Base-by-base conservation (phyloP, 2,329 filamentous ascomycete species). In the Tolypocladium amazonense region DNA sequence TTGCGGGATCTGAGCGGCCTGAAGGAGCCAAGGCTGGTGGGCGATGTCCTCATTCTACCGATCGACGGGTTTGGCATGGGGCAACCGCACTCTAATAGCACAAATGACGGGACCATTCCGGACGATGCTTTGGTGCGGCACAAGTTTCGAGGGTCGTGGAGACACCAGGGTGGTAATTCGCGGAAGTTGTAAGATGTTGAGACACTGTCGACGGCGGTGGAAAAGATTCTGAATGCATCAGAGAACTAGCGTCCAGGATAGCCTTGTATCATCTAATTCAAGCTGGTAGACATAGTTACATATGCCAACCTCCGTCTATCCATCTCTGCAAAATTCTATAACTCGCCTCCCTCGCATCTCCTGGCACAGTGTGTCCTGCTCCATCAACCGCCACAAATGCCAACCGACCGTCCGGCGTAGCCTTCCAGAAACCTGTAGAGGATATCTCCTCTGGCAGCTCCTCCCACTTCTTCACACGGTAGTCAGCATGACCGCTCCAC, bases 401-500 rank as follows among this genome's bases (percentile, higher is more conserved):
- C 5, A 65, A 56, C 38, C 60, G 56, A 0, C 65, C 61, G 11
- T 58, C 55, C 23, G 53, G 56, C 2, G 35, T 59, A 15, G 57
- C 63, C n/a, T 65, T 63, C 64, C 62, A 64, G 15, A 58, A 58
- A 6, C 47, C 60, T 1, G 30, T 61, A 4, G 59, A 27, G 0
- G 39, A 33, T 39, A 58, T n/a, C 2, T 57, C 35, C 1, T 47
- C 2, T 1, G 52, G 56, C 37, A 61, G 45, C 2, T 47, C 30
- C 7, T 30, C 14, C 18, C 60, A 62, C 18, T 58, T 67, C 63
- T 72, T 68, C 20, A 71, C 67, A 1, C 68, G 69, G 64, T 77
- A 78, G 4, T 71, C 72, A 4, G 75, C 67, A 62, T 76, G 75
- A 0, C 75, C 76, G 58, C 73, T 73, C 76, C 76, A 78, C 1